These are phyloP conservation scores for Haplosporangium gracile DNA, from an alignment of 192 early-diverging fungal genomes.

Conservation along the genomic window DNA sequence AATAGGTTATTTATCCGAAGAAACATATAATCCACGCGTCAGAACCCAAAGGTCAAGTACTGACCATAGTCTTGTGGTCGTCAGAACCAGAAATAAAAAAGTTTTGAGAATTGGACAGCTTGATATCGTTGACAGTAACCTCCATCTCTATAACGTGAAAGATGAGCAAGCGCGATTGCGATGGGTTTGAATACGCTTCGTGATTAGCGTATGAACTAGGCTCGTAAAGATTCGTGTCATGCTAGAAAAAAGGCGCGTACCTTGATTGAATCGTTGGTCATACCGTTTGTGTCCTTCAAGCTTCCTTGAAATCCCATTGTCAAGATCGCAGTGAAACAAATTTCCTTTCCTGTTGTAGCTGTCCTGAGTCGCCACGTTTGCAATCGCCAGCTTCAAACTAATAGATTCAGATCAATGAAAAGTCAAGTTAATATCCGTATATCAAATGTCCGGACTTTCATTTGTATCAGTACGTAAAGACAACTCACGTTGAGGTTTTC, in stretches of 20 bases:
- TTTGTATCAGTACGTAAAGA: not conserved
- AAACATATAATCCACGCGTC: not conserved
- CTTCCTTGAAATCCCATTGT: not conserved
- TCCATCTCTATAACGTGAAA: not conserved
- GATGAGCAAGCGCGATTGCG: not conserved
- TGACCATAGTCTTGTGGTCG: constrained; percentile 39
- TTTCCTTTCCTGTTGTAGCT: constrained; percentile 45
- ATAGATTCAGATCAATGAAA: not conserved
- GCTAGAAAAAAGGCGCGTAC: not conserved
- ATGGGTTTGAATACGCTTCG: not conserved
- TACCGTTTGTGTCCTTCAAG: constrained; percentile 23
- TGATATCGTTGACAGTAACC: constrained; percentile 44
- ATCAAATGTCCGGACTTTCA: no score
- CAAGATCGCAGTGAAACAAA: constrained; percentile 32
- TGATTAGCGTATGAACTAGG: not conserved
- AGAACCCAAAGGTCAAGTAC: not conserved
- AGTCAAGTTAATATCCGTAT: not conserved
- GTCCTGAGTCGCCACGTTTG: constrained; percentile 42
- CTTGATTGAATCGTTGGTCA: not conserved
- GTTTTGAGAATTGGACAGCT: constrained; percentile 25
- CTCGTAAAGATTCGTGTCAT: no score
- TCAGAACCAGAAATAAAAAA: constrained; percentile 40
- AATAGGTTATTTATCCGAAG: not conserved
- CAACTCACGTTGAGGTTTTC: constrained; percentile 26
- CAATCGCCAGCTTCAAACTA: constrained; percentile 35